Conservation (phyloP, 345 rosid species). For the Salix dunnii region DNA sequence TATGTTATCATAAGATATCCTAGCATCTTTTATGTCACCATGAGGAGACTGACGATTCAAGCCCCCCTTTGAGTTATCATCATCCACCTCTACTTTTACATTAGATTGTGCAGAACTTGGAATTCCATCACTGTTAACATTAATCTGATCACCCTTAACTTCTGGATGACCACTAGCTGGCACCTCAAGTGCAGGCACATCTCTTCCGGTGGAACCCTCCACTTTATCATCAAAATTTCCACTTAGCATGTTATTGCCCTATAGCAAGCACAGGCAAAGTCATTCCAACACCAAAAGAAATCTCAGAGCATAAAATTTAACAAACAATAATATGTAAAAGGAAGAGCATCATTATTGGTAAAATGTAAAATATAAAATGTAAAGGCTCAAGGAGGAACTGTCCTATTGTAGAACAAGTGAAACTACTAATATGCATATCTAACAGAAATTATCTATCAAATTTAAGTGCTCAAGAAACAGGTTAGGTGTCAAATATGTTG, state of each 20-base stretch:
- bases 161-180: conserved; percentile 25
- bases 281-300: conserved; percentile 5
- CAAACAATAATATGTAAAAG: background rate
- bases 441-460: background rate
- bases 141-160: conserved; percentile 31
- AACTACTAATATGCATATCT: background rate
- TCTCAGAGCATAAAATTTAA: conserved; percentile 2
- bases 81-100: conserved; percentile 33
- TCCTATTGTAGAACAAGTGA: background rate
- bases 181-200: conserved; percentile 27
- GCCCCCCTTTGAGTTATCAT: conserved; percentile 27
- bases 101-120: conserved; percentile 24
- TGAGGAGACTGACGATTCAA: conserved; percentile 30
- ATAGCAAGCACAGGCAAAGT: conserved; percentile 18
- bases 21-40: conserved; percentile 34
- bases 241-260: conserved; percentile 39
- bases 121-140: conserved; percentile 22
- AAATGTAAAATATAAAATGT: background rate
- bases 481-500: background rate
- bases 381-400: background rate
- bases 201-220: conserved; percentile 35
- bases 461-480: background rate
- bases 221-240: conserved; percentile 31
- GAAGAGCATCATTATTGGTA: background rate
- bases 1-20: conserved; percentile 24